These are phyloP conservation scores for Neonectria coccinea DNA, from an alignment of 2,329 filamentous ascomycete species.

Conservation along the genomic window DNA sequence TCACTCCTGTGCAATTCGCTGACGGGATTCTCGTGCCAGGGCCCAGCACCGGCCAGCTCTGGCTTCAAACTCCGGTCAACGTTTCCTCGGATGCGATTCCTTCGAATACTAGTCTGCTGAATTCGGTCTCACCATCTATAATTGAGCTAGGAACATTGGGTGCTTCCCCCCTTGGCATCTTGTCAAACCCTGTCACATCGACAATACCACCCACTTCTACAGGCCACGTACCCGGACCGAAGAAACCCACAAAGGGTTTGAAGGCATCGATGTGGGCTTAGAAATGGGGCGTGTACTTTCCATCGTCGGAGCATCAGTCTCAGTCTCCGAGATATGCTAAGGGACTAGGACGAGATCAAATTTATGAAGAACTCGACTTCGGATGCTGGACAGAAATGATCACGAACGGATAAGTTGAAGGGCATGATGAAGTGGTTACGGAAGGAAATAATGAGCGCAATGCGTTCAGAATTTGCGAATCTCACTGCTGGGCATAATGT, in stretches of 20 bases:
- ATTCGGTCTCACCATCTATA: background rate
- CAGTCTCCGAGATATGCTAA: background rate
- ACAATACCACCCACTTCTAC: background rate
- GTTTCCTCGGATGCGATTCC: background rate
- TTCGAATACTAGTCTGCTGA: background rate
- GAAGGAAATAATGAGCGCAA: background rate
- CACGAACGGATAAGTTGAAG: background rate
- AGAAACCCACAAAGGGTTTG: conserved; percentile 34
- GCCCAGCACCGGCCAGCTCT: conserved; percentile 29
- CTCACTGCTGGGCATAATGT: background rate
- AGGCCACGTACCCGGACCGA: background rate
- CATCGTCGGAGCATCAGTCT: background rate
- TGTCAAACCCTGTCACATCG: background rate
- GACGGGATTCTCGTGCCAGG: conserved; percentile 35
- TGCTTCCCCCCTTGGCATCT: background rate
- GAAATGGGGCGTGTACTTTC: background rate
- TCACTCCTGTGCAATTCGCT: conserved; percentile 36
- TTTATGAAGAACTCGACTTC: background rate
- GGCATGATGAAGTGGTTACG: background rate
- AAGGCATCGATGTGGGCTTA: conserved; percentile 40
- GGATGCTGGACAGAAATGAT: background rate
- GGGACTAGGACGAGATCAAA: background rate
- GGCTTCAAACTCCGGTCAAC: conserved; percentile 23
- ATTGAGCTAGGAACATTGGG: background rate
- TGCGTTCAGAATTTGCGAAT: background rate